A percentile compares a stretch with the other conserved stretches of the same genome.
Evolutionary conservation across 352 stramenopile species (phyloP).

Genomic region (Salisapilia sapeloensis): DNA sequence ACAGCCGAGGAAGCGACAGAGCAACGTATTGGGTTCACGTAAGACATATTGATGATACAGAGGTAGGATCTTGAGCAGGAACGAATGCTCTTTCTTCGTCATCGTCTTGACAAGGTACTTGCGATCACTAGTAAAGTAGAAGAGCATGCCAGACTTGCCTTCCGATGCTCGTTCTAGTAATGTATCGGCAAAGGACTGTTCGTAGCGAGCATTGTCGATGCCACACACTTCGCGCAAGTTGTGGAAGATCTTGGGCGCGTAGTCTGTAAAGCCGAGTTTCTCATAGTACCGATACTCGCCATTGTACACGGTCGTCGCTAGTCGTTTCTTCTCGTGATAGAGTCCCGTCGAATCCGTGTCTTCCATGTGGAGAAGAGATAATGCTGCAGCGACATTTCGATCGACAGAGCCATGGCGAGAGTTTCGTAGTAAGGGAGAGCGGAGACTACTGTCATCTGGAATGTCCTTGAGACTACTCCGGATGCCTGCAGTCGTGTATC

Average conservation of each 20-base stretch:
- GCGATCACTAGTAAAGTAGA: conserved; percentile 78
- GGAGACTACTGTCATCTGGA: conserved; percentile 15
- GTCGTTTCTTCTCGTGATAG: conserved; percentile 71
- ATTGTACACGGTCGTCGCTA: conserved; percentile 73
- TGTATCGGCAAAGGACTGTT: conserved; percentile 74
- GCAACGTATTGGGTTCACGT: conserved; percentile 59
- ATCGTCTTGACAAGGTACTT: conserved; percentile 82
- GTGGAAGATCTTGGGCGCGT: conserved; percentile 68
- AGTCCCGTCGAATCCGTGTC: conserved; percentile 27
- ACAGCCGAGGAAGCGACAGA: conserved; percentile 69
- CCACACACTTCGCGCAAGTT: conserved; percentile 68
- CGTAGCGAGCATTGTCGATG: conserved; percentile 59
- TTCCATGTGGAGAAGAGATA: conserved; percentile 47
- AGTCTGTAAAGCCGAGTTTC: conserved; percentile 78
- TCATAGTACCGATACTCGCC: conserved; percentile 71
- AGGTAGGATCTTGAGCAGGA: conserved; percentile 61
- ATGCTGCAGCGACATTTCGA: conserved; percentile 15
- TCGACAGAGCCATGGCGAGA: conserved; percentile 17
- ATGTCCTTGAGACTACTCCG: conserved; percentile 58
- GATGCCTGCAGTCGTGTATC: conserved; percentile 72
- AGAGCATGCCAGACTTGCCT: conserved; percentile 77
- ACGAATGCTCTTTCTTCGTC: conserved; percentile 78
- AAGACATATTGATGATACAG: conserved; percentile 77
- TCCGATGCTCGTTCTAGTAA: conserved; percentile 64
- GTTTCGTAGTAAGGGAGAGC: conserved; percentile 20